Evolutionary conservation across 352 stramenopile genomes (phyloP).

Genomic region (Globisporangium abappressorium): DNA sequence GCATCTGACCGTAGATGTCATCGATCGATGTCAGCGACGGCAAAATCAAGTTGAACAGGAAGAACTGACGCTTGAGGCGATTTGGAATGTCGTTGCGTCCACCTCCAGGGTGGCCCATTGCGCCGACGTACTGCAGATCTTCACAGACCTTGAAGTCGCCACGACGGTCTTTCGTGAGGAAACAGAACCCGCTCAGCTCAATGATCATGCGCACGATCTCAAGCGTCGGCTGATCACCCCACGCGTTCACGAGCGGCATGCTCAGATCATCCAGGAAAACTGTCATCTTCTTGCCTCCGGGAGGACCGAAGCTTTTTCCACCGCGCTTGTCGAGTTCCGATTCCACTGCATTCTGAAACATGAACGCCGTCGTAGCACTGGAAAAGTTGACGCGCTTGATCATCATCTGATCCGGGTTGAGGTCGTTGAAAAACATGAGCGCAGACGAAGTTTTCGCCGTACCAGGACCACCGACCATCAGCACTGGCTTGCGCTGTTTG

Average conservation of each 20-base stretch:
- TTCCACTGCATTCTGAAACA: constrained; percentile 98
- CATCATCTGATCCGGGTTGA: constrained; percentile 93
- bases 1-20: constrained; percentile 99
- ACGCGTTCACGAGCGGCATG: constrained; percentile 98
- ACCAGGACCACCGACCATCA: constrained; percentile 96
- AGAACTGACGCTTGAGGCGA: constrained; percentile 98
- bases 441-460: constrained; percentile 98
- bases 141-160: constrained; percentile 99
- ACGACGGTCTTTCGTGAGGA: constrained; percentile 97
- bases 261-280: constrained; percentile 98
- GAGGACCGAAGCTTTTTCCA: constrained; percentile 97
- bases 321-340: constrained; percentile 98
- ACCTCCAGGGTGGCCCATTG: constrained; percentile 97
- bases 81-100: constrained; percentile 99
- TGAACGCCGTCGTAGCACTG: constrained; percentile 95
- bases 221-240: constrained; percentile 97
- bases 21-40: constrained; percentile 98
- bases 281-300: constrained; percentile 98
- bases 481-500: constrained; percentile 92
- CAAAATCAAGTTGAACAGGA: constrained; percentile 98
- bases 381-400: constrained; percentile 99
- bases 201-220: constrained; percentile 98
- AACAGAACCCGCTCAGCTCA: constrained; percentile 96
- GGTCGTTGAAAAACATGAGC: constrained; percentile 96
- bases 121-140: constrained; percentile 96